Conservation (phyloP, 768 basidiomycete genomes). For the Mycena indigotica region DNA sequence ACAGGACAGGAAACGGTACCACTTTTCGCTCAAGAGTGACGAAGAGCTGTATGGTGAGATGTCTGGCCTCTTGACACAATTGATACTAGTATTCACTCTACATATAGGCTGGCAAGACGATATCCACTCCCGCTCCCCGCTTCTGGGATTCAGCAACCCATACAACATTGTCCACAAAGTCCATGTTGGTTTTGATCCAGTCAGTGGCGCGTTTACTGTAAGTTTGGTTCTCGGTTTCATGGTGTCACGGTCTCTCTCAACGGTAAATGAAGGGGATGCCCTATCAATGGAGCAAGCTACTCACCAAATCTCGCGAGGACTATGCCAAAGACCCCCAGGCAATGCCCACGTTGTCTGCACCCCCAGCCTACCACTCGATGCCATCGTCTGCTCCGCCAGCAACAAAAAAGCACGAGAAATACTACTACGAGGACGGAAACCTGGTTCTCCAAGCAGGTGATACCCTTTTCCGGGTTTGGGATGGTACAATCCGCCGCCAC, state of each 20-base stretch:
- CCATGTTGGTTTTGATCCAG: slow-evolving; percentile 95
- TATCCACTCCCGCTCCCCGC: slow-evolving; percentile 87
- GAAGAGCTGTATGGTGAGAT: slow-evolving; percentile 84
- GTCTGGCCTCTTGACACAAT: background rate
- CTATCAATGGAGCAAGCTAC: slow-evolving; percentile 95
- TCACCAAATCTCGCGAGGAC: slow-evolving; percentile 96
- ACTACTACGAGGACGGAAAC: slow-evolving; percentile 23
- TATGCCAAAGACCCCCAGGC: slow-evolving; percentile 97
- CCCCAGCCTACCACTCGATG: background rate
- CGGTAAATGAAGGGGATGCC: slow-evolving; percentile 74
- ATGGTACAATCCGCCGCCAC: slow-evolving; percentile 18
- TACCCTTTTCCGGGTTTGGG: slow-evolving; percentile 22
- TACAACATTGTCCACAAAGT: slow-evolving; percentile 99
- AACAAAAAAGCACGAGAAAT: slow-evolving; percentile 10
- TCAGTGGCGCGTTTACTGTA: slow-evolving; percentile 92
- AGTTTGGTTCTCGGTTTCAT: slow-evolving; percentile 32
- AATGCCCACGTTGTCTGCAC: slow-evolving; percentile 51
- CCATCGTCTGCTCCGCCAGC: background rate
- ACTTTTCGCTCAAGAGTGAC: slow-evolving; percentile 84
- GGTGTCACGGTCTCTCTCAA: slow-evolving; percentile 9
- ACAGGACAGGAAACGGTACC: slow-evolving; percentile 73
- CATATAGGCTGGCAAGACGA: slow-evolving; percentile 84
- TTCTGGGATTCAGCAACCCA: slow-evolving; percentile 91
- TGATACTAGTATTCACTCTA: background rate
- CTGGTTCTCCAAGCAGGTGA: slow-evolving; percentile 16